phyloP scores from a whole-genome alignment of 139 green algal genomes.

The Gonium pectorale region DNA sequence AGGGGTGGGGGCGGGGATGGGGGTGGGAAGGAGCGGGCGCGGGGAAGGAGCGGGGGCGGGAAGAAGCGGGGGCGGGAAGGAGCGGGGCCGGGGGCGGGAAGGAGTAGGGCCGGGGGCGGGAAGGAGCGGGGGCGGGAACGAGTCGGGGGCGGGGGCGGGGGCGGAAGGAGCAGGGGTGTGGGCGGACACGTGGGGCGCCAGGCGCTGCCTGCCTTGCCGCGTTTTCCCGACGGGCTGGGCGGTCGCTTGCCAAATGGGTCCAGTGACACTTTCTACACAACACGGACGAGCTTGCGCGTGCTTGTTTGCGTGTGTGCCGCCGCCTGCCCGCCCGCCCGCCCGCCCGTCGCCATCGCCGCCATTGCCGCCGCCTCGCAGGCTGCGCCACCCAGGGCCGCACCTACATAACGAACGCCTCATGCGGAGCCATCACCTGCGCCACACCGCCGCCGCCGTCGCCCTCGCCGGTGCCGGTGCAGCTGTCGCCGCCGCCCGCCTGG shows the following conservation, averaged over 20 bases:
- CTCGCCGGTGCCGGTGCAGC: neutral
- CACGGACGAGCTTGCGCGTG: neutral
- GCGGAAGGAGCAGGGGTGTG: neutral
- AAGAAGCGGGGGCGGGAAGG: neutral
- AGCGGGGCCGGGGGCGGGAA: neutral
- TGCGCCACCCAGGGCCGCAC: neutral
- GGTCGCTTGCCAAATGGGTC: neutral
- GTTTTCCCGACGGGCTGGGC: neutral
- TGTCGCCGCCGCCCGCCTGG: neutral
- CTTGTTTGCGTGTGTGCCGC: neutral
- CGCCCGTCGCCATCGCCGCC: neutral
- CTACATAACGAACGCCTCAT: constrained; percentile 3
- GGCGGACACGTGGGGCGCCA: neutral
- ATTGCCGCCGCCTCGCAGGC: neutral
- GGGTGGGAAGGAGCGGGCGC: no score
- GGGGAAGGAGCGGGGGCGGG: neutral
- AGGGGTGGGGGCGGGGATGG: no score
- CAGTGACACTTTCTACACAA: neutral
- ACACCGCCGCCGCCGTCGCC: neutral
- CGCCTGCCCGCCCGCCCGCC: neutral
- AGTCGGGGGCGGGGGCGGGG: neutral
- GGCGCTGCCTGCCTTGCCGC: neutral
- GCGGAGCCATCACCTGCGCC: constrained; percentile 3
- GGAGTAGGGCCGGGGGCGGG: neutral
- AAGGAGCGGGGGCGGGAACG: neutral